Percentiles rank a stretch among this genome's conserved stretches.
Conservation (phyloP, 176 grass and related monocot genomes). For the Avena atlantica region DNA sequence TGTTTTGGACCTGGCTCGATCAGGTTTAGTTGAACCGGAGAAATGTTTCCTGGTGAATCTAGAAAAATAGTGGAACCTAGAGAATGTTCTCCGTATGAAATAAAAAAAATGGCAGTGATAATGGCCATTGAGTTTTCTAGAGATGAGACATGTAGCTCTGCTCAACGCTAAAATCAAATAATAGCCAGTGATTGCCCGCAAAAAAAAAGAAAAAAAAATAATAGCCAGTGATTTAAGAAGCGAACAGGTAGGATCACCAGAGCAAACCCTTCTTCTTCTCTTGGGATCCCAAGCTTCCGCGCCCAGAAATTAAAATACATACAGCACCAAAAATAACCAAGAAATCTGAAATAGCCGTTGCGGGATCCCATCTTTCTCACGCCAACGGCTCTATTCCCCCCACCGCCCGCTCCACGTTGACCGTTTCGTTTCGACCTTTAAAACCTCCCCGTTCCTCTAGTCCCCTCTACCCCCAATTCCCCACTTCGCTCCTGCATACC, state of each 20-base stretch:
- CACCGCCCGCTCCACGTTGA: constrained; percentile 50
- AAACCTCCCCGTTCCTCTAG: constrained; percentile 32
- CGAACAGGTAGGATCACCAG: background rate
- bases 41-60: too few species aligned
- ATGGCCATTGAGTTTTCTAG: too few species aligned
- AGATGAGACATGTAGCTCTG: too few species aligned
- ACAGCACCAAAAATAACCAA: background rate
- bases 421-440: constrained; percentile 38
- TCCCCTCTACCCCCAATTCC: background rate
- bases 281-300: background rate
- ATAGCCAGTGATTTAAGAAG: background rate
- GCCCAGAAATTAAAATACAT: background rate
- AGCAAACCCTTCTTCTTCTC: background rate
- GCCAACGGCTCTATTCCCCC: constrained; percentile 55
- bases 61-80: too few species aligned
- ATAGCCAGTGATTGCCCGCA: too few species aligned
- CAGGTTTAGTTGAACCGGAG: too few species aligned
- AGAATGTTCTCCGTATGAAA: too few species aligned
- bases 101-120: too few species aligned
- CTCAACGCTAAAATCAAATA: too few species aligned
- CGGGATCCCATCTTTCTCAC: background rate
- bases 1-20: too few species aligned
- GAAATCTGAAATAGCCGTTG: constrained; percentile 47
- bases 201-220: too few species aligned
- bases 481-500: constrained; percentile 21